phyloP scores from a whole-genome alignment of 2,329 filamentous ascomycete genomes.

The Colletotrichum sp. region DNA sequence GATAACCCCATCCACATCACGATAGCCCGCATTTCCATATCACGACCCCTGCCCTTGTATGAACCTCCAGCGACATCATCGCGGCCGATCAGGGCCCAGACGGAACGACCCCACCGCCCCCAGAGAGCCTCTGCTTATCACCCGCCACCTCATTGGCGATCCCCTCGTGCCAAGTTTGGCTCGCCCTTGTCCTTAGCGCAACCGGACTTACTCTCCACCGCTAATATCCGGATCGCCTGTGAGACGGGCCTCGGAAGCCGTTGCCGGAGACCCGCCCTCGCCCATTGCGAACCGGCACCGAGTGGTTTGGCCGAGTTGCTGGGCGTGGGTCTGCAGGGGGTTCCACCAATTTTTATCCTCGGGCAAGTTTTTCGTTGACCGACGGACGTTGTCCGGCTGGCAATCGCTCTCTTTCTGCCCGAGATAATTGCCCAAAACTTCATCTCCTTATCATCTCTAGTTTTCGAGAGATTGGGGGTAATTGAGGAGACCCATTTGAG shows the following conservation, averaged over 20 bases:
- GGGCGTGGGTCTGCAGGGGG: neutral
- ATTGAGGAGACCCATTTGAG: neutral
- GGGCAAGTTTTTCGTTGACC: neutral
- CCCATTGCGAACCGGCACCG: conserved; percentile 2
- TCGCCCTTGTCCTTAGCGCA: neutral
- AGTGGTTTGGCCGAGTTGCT: neutral
- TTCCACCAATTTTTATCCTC: neutral
- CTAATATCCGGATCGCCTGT: neutral
- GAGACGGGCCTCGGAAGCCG: neutral
- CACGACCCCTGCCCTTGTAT: neutral
- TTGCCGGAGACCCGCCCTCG: neutral
- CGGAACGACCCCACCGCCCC: neutral
- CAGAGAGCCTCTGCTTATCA: neutral
- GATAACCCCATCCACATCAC: neutral
- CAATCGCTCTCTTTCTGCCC: neutral
- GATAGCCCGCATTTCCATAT: conserved; percentile 37
- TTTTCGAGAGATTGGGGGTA: neutral
- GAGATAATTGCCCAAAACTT: neutral
- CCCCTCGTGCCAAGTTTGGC: neutral
- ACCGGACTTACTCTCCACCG: neutral
- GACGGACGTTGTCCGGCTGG: neutral
- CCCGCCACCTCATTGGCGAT: neutral
- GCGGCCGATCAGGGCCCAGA: neutral
- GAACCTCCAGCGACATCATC: neutral
- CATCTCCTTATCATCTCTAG: neutral